These are phyloP conservation scores for Alternaria sp. DNA, from an alignment of 2,329 filamentous ascomycete genomes.

Conservation along the genomic window DNA sequence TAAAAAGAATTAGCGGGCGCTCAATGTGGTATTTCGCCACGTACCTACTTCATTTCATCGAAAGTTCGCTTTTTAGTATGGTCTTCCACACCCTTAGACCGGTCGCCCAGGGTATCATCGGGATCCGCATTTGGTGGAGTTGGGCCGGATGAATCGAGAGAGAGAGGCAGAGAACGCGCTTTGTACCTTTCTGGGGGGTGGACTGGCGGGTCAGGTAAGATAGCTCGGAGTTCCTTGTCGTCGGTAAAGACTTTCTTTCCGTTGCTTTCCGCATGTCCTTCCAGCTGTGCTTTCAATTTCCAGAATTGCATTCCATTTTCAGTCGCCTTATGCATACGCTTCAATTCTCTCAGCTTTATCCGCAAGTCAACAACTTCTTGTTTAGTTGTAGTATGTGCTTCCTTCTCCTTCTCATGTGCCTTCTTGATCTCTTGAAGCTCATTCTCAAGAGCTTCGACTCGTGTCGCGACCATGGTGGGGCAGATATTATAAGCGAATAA, in stretches of 20 bases:
- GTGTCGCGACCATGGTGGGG: not conserved
- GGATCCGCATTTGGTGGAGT: too few species aligned
- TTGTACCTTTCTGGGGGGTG: not conserved
- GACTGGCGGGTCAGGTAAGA: not conserved
- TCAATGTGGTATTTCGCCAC: not conserved
- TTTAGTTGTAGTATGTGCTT: not conserved
- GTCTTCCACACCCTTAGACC: too few species aligned
- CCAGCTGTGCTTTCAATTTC: not conserved
- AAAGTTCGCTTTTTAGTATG: too few species aligned
- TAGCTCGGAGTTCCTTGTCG: not conserved
- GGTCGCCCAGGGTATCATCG: too few species aligned
- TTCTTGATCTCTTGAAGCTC: not conserved
- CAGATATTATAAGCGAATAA: too few species aligned
- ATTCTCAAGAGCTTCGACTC: not conserved
- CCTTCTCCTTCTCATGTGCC: not conserved
- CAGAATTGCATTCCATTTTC: not conserved
- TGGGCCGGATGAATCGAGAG: not conserved
- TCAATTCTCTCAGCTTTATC: not conserved
- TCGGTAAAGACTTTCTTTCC: not conserved
- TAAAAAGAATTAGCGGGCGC: not conserved
- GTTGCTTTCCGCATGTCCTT: not conserved
- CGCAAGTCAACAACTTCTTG: not conserved
- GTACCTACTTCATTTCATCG: not conserved
- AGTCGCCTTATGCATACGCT: not conserved
- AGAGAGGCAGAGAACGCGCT: not conserved